These are phyloP conservation scores for Vitis hybrid DNA, from an alignment of 177 flowering plant genomes.

Conservation along the genomic window DNA sequence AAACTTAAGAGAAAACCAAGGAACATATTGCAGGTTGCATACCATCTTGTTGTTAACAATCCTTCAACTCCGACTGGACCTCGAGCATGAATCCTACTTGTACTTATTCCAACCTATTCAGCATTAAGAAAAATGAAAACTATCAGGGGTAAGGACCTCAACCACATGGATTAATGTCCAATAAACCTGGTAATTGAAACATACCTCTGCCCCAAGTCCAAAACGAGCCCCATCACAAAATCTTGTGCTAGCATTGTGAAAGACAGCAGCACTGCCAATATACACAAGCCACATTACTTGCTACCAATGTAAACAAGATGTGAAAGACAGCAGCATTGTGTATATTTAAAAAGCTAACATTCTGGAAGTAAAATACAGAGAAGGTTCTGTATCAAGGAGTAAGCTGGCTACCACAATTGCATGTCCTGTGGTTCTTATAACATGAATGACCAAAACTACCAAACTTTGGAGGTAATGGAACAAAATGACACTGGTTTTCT, in stretches of 20 bases:
- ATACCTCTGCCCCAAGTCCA: slow-evolving; percentile 99
- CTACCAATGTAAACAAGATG: neutral
- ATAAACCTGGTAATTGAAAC: neutral
- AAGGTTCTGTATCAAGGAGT: neutral
- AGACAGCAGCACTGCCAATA: slow-evolving; percentile 88
- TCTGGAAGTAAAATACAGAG: neutral
- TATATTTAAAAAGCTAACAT: too few relatives aligned
- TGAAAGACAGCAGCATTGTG: too few relatives aligned
- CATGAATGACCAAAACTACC: neutral
- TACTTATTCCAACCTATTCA: slow-evolving; percentile 92
- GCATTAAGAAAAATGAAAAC: slow-evolving; percentile 13
- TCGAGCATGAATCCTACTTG: slow-evolving; percentile 97
- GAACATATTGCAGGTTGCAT: slow-evolving; percentile 12
- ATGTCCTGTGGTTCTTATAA: neutral
- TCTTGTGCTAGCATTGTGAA: slow-evolving; percentile 97
- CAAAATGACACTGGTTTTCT: neutral
- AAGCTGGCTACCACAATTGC: slow-evolving; percentile 1
- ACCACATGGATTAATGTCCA: neutral
- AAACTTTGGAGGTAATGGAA: neutral
- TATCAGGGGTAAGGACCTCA: slow-evolving; percentile 1
- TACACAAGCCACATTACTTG: slow-evolving; percentile 5
- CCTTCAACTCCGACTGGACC: slow-evolving; percentile 99
- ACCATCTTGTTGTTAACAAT: slow-evolving; percentile 91
- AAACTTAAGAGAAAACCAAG: neutral
- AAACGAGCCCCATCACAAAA: slow-evolving; percentile 98